phyloP scores from a whole-genome alignment of 495 filamentous ascomycete species.

The Penicillium fimorum region DNA sequence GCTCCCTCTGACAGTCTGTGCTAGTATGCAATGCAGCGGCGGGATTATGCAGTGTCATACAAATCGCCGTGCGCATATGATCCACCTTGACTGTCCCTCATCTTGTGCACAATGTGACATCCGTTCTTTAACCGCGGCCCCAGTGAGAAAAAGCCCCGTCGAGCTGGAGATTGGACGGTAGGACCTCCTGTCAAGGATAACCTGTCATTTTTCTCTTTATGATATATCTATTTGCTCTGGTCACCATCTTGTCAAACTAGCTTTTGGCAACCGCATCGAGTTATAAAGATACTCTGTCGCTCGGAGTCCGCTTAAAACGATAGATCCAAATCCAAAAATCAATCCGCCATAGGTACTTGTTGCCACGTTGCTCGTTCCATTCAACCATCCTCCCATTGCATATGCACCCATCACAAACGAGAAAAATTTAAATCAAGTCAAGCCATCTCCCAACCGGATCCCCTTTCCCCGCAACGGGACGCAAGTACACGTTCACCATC shows the following conservation, averaged over 20 bases:
- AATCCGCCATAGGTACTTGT: neutral
- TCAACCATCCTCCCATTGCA: neutral
- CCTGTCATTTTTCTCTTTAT: neutral
- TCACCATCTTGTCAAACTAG: neutral
- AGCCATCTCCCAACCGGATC: neutral
- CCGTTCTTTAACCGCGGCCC: neutral
- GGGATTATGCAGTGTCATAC: neutral
- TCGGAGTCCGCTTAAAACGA: neutral
- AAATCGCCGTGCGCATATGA: neutral
- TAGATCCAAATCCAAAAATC: neutral
- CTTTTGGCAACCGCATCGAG: neutral
- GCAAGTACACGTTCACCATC: neutral
- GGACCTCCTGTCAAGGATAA: neutral
- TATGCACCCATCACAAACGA: conserved; percentile 1
- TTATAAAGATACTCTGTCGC: neutral
- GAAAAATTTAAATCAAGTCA: neutral
- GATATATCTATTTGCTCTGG: neutral
- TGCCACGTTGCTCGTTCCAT: neutral
- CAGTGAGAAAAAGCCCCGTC: neutral
- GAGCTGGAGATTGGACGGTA: neutral
- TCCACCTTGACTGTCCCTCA: neutral
- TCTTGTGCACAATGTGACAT: neutral
- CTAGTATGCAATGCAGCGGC: neutral
- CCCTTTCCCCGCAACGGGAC: neutral
- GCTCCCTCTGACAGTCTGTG: neutral